phyloP scores from a whole-genome alignment of 257 asterid genomes.

The Paulownia fortunei region DNA sequence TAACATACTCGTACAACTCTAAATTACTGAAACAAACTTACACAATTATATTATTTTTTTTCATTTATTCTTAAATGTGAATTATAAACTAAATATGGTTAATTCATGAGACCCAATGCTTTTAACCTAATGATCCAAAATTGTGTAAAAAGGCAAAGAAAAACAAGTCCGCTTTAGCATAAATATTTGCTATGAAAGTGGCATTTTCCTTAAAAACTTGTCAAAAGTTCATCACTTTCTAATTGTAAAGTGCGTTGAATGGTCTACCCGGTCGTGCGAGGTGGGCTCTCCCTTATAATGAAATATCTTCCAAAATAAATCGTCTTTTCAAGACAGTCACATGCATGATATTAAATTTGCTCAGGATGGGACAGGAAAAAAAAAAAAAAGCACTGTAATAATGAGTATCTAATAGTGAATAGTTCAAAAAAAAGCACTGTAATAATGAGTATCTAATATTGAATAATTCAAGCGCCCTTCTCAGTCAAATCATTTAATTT shows the following conservation, averaged over 20 bases:
- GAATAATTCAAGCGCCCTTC: too few species aligned
- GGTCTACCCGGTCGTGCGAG: constrained; percentile 36
- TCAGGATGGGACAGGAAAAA: neutral
- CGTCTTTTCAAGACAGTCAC: constrained; percentile 21
- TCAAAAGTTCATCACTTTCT: constrained; percentile 25
- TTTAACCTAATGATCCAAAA: neutral
- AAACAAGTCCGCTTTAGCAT: constrained; percentile 25
- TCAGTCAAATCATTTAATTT: too few species aligned
- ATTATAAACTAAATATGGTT: too few species aligned
- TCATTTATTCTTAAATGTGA: too few species aligned
- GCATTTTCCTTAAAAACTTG: constrained; percentile 16
- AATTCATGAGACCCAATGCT: too few species aligned
- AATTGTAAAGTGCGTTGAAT: constrained; percentile 28
- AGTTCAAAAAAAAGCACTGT: too few species aligned
- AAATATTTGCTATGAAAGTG: constrained; percentile 20
- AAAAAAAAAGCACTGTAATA: neutral
- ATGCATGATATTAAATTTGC: neutral
- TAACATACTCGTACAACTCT: too few species aligned
- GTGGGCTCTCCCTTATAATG: constrained; percentile 22
- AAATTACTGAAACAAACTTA: too few species aligned
- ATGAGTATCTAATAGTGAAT: neutral
- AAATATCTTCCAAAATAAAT: constrained; percentile 4
- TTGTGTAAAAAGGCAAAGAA: constrained; percentile 18
- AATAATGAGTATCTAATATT: too few species aligned
- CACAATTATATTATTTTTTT: too few species aligned